A percentile compares a stretch with the other conserved stretches of the same genome.
These are phyloP conservation scores for Rhizopus sp. DNA, from an alignment of 371 early-diverging fungal genomes.

Conservation along the genomic window DNA sequence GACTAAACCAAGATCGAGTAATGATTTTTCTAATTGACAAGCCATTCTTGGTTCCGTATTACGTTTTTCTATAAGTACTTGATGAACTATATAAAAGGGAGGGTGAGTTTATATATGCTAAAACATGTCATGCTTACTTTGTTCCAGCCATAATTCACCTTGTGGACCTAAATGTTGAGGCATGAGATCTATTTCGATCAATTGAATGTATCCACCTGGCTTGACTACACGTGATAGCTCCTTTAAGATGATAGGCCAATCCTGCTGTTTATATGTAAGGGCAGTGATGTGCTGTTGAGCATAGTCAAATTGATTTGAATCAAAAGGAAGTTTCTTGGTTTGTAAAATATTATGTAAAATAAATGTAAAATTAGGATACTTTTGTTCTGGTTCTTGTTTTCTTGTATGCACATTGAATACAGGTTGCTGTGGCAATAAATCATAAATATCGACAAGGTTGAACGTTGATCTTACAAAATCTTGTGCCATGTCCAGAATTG, in stretches of 20 bases:
- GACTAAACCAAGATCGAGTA: constrained; percentile 13
- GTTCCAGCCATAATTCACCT: constrained; percentile 15
- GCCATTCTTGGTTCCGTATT: constrained; percentile 15
- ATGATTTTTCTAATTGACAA: constrained; percentile 6
- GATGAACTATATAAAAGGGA: constrained; percentile 1
- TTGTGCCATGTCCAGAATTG: constrained; percentile 24
- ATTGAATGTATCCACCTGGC: constrained; percentile 30
- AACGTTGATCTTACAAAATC: constrained; percentile 21
- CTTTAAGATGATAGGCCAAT: constrained; percentile 15
- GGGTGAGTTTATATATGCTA: background rate
- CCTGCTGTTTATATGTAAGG: constrained; percentile 10
- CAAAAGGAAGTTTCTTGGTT: constrained; percentile 15
- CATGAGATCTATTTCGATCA: constrained; percentile 19
- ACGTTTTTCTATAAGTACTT: constrained; percentile 1
- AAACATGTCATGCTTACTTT: constrained; percentile 1
- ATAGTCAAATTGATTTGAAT: constrained; percentile 20
- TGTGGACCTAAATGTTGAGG: constrained; percentile 14
- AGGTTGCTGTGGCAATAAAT: constrained; percentile 2
- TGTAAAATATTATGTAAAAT: constrained; percentile 11
- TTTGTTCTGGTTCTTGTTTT: background rate
- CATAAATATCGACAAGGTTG: constrained; percentile 11
- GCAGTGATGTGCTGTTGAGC: constrained; percentile 13
- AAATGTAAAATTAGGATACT: constrained; percentile 16
- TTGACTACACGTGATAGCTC: constrained; percentile 17
- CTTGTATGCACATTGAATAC: background rate